Base-by-base conservation (phyloP, 345 rosid genomes). In the Populus deltoides region DNA sequence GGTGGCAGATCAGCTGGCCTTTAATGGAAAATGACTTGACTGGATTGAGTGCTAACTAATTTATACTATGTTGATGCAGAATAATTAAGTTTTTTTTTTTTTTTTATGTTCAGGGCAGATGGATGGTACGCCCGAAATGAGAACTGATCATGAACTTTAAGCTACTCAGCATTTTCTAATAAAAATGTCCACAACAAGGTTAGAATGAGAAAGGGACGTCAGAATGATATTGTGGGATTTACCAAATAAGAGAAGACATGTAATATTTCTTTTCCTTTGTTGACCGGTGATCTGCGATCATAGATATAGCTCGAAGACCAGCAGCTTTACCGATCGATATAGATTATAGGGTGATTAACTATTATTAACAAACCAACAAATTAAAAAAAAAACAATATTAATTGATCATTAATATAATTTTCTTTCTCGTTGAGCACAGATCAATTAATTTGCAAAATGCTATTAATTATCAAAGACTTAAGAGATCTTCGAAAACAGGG, bases 1-100 rank as follows among this genome's bases (percentile, higher is more conserved):
- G 80, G 74, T 70, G 82, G 72, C 80, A 69, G 79, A 73, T 27
- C 27, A 27, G 29, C 36, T 59, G n/a, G 70, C 35, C 78, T 78
- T 78, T 35, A 76, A 55, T 83, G 68, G 92, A 86, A 84, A 87
- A 69, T 72, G 88, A 89, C 92, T n/a, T 41, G 70, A 73, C 87
- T 7, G 0, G 20, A 25, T 51, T 22, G 22, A 35, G 36, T 57
- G 47, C 66, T 61, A 7, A 62, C 55, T 53, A 9, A 25, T 72
- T 61, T 36, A 16, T 16, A 10, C 17, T 36, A 57, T n/a, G 10
- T 59, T 47, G 35, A 36, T 51, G 62, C 33, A 20, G 49, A 75
- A 41, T 41, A 41, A 33, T 66, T 49, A 20, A 47, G 16, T 12
- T 75, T 43, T 29, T 15, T 12, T 7, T 3, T n/a, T n/a, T 59